A percentile compares a stretch with the other conserved stretches of the same genome.
Evolutionary conservation across 176 grass and related monocot genomes (phyloP).

Genomic region (Bromus sterilis): DNA sequence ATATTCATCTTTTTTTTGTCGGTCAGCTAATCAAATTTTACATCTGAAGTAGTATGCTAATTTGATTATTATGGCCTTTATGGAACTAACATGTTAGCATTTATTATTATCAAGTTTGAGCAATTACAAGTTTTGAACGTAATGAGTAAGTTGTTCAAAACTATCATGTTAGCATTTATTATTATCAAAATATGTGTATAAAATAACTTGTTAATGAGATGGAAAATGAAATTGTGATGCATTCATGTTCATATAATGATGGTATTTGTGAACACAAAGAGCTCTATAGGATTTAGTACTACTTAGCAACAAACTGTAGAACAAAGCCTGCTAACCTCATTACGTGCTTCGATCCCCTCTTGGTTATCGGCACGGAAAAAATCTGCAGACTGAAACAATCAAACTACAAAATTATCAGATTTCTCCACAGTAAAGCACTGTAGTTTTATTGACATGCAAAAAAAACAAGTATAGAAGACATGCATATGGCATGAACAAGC

Average conservation of each 20-base stretch:
- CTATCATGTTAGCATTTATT: constrained; percentile 4
- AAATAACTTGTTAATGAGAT: neutral
- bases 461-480: neutral
- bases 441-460: neutral
- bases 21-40: constrained; percentile 2
- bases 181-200: neutral
- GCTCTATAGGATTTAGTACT: neutral
- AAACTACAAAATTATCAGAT: constrained; percentile 29
- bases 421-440: neutral
- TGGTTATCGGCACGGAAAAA: constrained; percentile 95
- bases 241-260: neutral
- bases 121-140: too few relatives aligned
- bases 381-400: constrained; percentile 63
- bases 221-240: neutral
- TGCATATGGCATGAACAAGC: neutral
- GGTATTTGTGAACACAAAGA: constrained; percentile 3
- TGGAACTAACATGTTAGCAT: neutral
- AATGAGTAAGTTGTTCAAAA: constrained; percentile 21
- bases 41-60: constrained; percentile 1
- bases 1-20: neutral
- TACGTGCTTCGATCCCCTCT: constrained; percentile 91
- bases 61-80: neutral
- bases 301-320: neutral
- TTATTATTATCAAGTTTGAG: constrained; percentile 10
- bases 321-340: constrained; percentile 65